Base-by-base conservation (phyloP, 1,284 basidiomycete genomes). In the Garcileccinum viscosum region DNA sequence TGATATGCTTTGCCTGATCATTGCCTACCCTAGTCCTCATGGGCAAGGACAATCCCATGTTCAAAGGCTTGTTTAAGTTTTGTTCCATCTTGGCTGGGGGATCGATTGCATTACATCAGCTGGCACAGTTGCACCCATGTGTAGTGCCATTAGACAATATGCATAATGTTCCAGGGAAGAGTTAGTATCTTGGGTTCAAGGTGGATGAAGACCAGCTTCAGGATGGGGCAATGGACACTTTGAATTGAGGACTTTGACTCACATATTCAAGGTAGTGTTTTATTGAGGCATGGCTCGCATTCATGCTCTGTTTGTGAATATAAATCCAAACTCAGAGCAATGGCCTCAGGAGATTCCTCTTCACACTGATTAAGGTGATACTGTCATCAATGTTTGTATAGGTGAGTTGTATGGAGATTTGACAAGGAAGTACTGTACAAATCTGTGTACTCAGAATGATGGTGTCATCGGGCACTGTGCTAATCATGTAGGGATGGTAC, bases 51-150 rank as follows among this genome's bases (percentile, higher is more conserved):
- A 99, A 98, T 76, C 97, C 97, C 3, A 90, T 96, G 0, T 99
- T 98, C 74, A 97, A 98, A 73, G 98, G 97, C 0, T 84, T 99
- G 0, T 99, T 97, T 75, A 97, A 99, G 76, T 99, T 98, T 77
- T 98, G 97, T 79, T 93, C 95, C 3, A 97, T 99, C 68, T 97
- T 95, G 0, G 96, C 97, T 1, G 97, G 98, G 19, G 98, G 98
- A 1, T 96, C 95, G 5, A 92, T 97, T 33, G 93, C 95, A 8
- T 83, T 98, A 61, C 89, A 94, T 72, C 93, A 96, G 69, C 82
- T 99, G 9, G 87, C 92, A 24, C 88, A 92, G 70, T 81, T 99
- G 33, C 89, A 53, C 50, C 15, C 89, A 3, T 89, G 91, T 71
- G 95, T 95, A 0, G 50, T 17, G 17, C 97, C 98, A 1, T 95